Evolutionary conservation across 169 alveolate species (phyloP), one percentile per base, ranked within the genome.

Genomic region (Plasmodium gallinaceum): DNA sequence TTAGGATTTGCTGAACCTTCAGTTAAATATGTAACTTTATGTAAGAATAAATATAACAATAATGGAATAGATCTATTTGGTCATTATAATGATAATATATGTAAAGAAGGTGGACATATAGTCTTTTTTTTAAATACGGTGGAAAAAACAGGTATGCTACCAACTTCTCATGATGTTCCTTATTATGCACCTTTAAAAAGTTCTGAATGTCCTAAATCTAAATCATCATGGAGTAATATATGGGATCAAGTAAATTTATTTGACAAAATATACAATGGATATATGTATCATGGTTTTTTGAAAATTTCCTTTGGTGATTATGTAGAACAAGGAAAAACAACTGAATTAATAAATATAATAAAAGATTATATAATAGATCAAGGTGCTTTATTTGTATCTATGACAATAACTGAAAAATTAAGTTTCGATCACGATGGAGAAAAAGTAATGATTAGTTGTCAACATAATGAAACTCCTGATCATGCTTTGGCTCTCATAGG

Each of bases 401-500:
- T 89, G 93, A 62, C 62, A 26, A 83, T 87, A 24, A 60, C 46
- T 7, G 64, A 61, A 32, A 88, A 80, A 20, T 58, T 89, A 71
- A 89, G 60, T 46, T 88, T 88, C 37, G 93, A 89, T 68, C 93
- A 89, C 39, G 93, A 89, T 54, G 93, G 93, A 2, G 86, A 26
- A 26, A 51, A 89, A 46, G 93, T 89, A 0, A 76, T 78, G 69
- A 68, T 74, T 57, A 87, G 72, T 18, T 89, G 93, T 62, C 89
- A 89, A 73, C 26, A 89, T 42, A 61, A 37, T 26, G 60, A 69
- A 8, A 24, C 69, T 42, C 90, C 76, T 48, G 92, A 80, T 12
- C 93, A 89, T 89, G 90, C 93, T 4, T 71, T 89, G 73, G 83
- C 71, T 20, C 45, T 89, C 69, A 89, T 89, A 58, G 93, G 93